Percentiles rank a stretch among this genome's conserved stretches.
These are phyloP conservation scores for Aspergillus ruber DNA, from an alignment of 2,329 filamentous ascomycete genomes.

Conservation along the genomic window DNA sequence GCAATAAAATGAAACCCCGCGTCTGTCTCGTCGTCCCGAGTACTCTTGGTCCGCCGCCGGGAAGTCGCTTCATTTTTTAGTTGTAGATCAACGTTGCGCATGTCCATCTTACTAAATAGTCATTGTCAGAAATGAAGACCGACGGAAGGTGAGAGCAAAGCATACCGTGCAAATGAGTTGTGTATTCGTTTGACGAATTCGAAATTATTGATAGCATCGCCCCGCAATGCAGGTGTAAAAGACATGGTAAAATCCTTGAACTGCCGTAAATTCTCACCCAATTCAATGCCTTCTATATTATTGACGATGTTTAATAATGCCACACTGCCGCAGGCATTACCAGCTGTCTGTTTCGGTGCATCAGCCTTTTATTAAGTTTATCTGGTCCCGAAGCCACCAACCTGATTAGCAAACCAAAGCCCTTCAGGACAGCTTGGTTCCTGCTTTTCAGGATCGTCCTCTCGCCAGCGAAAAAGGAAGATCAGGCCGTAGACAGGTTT, in stretches of 20 bases:
- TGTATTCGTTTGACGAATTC: constrained; percentile 73
- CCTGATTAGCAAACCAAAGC: constrained; percentile 94
- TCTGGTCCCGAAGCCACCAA: constrained; percentile 28
- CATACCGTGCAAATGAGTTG: constrained; percentile 74
- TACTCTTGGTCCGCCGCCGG: constrained; percentile 30
- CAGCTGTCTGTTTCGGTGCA: constrained; percentile 54
- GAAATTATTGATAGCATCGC: constrained; percentile 67
- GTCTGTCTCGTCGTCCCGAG: constrained; percentile 48
- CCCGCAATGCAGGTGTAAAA: constrained; percentile 66
- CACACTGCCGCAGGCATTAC: constrained; percentile 86
- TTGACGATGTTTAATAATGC: constrained; percentile 90
- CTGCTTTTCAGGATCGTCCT: constrained; percentile 48
- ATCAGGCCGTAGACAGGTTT: constrained; percentile 78
- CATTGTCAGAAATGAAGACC: neutral
- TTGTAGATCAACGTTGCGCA: constrained; percentile 63
- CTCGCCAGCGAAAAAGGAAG: constrained; percentile 72
- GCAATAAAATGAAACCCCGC: constrained; percentile 81
- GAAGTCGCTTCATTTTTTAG: constrained; percentile 45
- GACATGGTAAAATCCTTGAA: constrained; percentile 68
- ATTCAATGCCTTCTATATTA: constrained; percentile 61
- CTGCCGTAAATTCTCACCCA: constrained; percentile 62
- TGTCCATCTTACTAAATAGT: constrained; percentile 60
- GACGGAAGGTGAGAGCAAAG: constrained; percentile 3
- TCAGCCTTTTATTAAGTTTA: constrained; percentile 1
- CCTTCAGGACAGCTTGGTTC: constrained; percentile 53